Evolutionary conservation across 257 asterid genomes (phyloP).

Genomic region (Przewalskia tangutica): DNA sequence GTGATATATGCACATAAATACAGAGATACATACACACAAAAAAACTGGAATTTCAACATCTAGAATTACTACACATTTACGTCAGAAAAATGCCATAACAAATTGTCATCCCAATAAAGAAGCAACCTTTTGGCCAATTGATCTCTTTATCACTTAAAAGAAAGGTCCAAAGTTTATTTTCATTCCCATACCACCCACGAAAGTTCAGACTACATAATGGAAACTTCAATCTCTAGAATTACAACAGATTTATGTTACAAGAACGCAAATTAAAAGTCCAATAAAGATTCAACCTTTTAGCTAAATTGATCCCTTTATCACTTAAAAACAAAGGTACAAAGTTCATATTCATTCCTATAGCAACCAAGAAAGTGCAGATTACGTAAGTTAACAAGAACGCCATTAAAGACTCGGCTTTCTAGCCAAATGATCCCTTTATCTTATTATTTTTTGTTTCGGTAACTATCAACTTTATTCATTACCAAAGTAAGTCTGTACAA

Average conservation of each 20-base stretch:
- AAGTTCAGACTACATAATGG: neutral
- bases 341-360: neutral
- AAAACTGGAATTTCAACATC: neutral
- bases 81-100: neutral
- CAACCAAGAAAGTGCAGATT: neutral
- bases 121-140: neutral
- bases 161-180: neutral
- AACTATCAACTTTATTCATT: no score
- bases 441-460: no score
- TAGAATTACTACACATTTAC: neutral
- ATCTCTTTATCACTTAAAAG: neutral
- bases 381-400: neutral
- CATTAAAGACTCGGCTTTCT: neutral
- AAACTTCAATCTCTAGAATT: neutral
- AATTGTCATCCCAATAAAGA: neutral
- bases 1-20: neutral
- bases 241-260: neutral
- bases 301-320: neutral
- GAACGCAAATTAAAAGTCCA: neutral
- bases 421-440: neutral
- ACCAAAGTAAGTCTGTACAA: no score
- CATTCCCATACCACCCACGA: neutral
- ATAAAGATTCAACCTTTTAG: neutral
- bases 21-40: neutral
- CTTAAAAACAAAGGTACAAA: neutral